Evolutionary conservation across 331 rosid genomes (phyloP).

Genomic region (Spiraea crenata): DNA sequence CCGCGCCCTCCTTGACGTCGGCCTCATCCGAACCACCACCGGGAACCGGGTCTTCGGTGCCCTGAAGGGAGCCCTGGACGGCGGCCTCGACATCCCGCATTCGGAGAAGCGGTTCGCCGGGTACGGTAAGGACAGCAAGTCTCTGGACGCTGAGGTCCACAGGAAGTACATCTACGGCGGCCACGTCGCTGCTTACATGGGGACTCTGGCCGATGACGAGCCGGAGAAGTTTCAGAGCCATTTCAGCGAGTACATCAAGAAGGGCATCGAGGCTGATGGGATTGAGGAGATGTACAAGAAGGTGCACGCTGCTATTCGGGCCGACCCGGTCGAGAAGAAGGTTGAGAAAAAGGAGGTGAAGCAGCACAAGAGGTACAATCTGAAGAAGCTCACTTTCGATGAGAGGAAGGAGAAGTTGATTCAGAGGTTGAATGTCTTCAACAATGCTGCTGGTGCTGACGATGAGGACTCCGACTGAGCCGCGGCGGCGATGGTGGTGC

Average conservation of each 20-base stretch:
- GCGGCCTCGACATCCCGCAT: constrained; percentile 9
- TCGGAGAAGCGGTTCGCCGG: constrained; percentile 43
- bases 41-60: constrained; percentile 29
- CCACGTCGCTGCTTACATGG: constrained; percentile 69
- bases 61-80: constrained; percentile 7
- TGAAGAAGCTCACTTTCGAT: constrained; percentile 82
- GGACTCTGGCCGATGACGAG: constrained; percentile 63
- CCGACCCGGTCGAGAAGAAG: constrained; percentile 45
- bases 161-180: constrained; percentile 74
- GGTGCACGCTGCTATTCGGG: constrained; percentile 84
- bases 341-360: constrained; percentile 55
- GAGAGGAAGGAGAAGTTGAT: constrained; percentile 64
- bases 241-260: constrained; percentile 62
- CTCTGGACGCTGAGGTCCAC: constrained; percentile 77
- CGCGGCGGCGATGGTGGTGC: neutral
- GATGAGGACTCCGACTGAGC: constrained; percentile 53
- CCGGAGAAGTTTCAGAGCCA: constrained; percentile 83
- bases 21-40: constrained; percentile 9
- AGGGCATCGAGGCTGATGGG: constrained; percentile 51
- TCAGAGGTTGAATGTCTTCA: constrained; percentile 56
- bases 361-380: constrained; percentile 61
- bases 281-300: constrained; percentile 61
- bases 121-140: constrained; percentile 52
- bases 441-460: constrained; percentile 48
- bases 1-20: constrained; percentile 8